phyloP scores from a whole-genome alignment of 2,329 filamentous ascomycete species.

The Calonectria naviculata region DNA sequence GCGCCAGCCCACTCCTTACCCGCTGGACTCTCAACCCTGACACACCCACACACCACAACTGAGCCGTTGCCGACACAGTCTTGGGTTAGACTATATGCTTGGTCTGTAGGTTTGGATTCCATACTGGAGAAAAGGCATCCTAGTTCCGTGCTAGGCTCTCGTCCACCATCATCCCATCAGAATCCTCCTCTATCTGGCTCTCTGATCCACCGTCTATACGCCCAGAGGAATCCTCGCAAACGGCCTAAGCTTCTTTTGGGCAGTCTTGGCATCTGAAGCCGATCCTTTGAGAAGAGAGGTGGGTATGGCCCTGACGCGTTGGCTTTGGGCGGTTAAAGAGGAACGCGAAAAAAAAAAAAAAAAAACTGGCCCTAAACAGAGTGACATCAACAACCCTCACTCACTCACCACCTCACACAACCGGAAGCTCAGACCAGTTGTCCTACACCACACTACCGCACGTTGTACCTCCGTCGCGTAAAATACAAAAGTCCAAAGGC shows the following conservation, averaged over 20 bases:
- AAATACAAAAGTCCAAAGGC: background rate
- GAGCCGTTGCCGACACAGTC: constrained; percentile 8
- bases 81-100: background rate
- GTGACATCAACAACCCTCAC: background rate
- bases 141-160: background rate
- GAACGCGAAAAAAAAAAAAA: background rate
- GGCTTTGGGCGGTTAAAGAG: constrained; percentile 17
- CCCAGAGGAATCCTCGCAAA: constrained; percentile 16
- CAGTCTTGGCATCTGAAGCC: constrained; percentile 9
- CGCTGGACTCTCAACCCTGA: constrained; percentile 7
- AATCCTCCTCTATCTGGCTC: constrained; percentile 1
- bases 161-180: constrained; percentile 10
- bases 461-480: constrained; percentile 2
- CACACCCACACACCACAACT: constrained; percentile 7
- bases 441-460: background rate
- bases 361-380: background rate
- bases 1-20: constrained; percentile 1
- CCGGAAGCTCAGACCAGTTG: constrained; percentile 3
- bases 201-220: constrained; percentile 16
- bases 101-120: background rate
- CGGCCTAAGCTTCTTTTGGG: constrained; percentile 15
- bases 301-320: background rate
- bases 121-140: background rate
- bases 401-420: background rate
- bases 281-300: background rate